These are phyloP conservation scores for Biscogniauxia mediterranea DNA, from an alignment of 2,329 filamentous ascomycete genomes.

Conservation along the genomic window DNA sequence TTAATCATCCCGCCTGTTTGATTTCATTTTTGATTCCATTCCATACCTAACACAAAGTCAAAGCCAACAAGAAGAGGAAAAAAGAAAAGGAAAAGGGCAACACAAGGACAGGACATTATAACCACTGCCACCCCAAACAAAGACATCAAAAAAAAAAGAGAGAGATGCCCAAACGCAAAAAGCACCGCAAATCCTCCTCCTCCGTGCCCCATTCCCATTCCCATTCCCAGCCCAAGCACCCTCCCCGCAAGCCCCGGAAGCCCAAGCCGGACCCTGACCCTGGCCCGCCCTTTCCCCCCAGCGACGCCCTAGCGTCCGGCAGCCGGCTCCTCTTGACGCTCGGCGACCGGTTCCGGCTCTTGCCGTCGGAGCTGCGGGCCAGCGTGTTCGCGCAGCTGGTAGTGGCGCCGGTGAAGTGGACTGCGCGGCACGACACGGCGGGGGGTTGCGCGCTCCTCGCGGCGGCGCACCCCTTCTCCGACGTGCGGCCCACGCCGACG, in stretches of 20 bases:
- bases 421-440: slow-evolving; percentile 6
- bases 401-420: slow-evolving; percentile 18
- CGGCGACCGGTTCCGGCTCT: slow-evolving; percentile 6
- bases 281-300: background rate
- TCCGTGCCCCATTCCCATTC: background rate
- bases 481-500: background rate
- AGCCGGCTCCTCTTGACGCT: slow-evolving; percentile 1
- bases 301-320: too few species aligned
- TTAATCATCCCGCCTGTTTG: too few species aligned
- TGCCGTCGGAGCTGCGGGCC: slow-evolving; percentile 12
- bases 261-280: background rate
- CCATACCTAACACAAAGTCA: too few species aligned
- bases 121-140: too few species aligned
- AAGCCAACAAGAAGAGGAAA: too few species aligned
- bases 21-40: too few species aligned
- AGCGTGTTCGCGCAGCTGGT: slow-evolving; percentile 19
- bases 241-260: background rate
- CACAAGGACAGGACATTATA: too few species aligned
- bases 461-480: background rate
- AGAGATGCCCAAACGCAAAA: slow-evolving; percentile 6
- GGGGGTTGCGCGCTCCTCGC: slow-evolving; percentile 1
- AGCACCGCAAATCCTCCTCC: too few species aligned
- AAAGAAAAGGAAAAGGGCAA: too few species aligned
- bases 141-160: too few species aligned
- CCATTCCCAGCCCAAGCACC: background rate